These are phyloP conservation scores for Cicer yamashitae DNA, from an alignment of 306 rosid species.

Conservation along the genomic window DNA sequence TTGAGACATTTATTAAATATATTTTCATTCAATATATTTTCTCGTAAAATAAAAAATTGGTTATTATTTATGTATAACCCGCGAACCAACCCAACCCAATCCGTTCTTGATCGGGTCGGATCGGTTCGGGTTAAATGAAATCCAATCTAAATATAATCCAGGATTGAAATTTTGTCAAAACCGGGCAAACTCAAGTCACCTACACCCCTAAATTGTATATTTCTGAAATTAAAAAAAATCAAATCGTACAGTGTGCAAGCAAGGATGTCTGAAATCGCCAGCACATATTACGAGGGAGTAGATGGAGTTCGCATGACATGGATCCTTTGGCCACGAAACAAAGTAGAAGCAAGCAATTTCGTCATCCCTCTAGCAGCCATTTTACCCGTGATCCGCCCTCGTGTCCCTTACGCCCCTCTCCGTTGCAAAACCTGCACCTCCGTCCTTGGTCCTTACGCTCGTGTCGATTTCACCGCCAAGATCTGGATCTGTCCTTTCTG, in stretches of 20 bases:
- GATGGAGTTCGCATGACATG: conserved; percentile 96
- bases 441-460: conserved; percentile 76
- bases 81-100: too few relatives aligned
- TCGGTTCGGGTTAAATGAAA: too few relatives aligned
- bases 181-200: too few relatives aligned
- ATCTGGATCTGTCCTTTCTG: conserved; percentile 99
- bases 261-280: conserved; percentile 87
- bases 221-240: background rate
- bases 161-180: too few relatives aligned
- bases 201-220: too few relatives aligned
- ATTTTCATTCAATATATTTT: too few relatives aligned
- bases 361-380: conserved; percentile 94
- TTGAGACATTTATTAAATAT: too few relatives aligned
- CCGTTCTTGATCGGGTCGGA: too few relatives aligned
- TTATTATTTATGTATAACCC: too few relatives aligned
- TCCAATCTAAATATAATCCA: too few relatives aligned
- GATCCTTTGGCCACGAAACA: conserved; percentile 95
- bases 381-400: conserved; percentile 78
- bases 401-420: conserved; percentile 84
- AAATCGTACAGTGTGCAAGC: background rate
- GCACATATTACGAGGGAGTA: conserved; percentile 84
- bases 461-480: conserved; percentile 88
- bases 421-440: conserved; percentile 88
- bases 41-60: too few relatives aligned
- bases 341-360: conserved; percentile 91